Evolutionary conservation across 73 alveolate genomes (phyloP), one percentile per base, ranked within the genome.

Genomic region (Urostyla sp.): DNA sequence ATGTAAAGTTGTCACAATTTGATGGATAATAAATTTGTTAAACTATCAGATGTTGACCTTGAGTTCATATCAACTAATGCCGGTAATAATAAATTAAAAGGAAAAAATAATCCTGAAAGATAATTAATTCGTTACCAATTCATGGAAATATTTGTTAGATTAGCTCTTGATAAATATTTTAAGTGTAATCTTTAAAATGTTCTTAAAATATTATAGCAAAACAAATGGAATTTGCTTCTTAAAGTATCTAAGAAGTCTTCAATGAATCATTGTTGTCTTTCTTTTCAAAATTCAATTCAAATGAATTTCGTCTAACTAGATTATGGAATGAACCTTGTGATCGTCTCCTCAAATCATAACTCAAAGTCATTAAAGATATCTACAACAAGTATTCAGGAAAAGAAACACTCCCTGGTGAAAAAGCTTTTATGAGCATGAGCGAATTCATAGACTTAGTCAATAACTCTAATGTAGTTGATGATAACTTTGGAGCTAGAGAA

Each of bases 241-340:
- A 75, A 28, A 38, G 80, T 23, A 48, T 84, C 34, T 23, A 40
- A 10, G 48, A 49, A 75, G 46, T 81, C 4, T 74, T 84, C 43
- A 85, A 84, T 8, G 78, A 84, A 15, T 26, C 58, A 35, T 46
- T 59, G 7, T 35, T 57, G 48, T 79, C 84, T 0, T 52, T 43
- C 36, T 73, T 83, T 37, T 26, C 32, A 21, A 56, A 72, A 28
- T 57, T 53, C 36, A 53, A 83, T 44, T 74, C 87, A 2, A 67
- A 83, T 55, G 76, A 43, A 24, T 83, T 53, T 40, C 46, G 82
- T 8, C 34, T 50, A 61, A 26, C 37, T 28, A 66, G 58, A 26
- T 75, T 77, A 8, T 87, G 90, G 91, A 80, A 67, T 58, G 89
- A 87, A 30, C 80, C 67, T 11, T 87, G 94, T 52, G 94, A 87